Evolutionary conservation across 805 yeast genomes (phyloP), one percentile per base, ranked within the genome.

Genomic region (Wickerhamiella bombiphila): DNA sequence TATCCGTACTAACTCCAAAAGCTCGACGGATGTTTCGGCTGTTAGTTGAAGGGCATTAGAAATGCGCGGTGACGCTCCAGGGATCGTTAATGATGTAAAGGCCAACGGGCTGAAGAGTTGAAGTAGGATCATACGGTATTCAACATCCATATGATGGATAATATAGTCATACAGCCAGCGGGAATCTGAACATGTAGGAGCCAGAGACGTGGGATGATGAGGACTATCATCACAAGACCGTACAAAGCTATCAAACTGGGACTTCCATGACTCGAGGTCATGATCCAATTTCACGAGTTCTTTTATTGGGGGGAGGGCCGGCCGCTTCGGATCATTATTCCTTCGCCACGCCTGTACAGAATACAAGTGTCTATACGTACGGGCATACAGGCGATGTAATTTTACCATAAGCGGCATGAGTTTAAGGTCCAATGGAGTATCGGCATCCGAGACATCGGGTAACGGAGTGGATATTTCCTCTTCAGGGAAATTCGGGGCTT

Each of bases 331-430:
- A 6, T 28, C 30, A 17, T 14, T 14, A 15, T 13, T 13, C 9
- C 22, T 5, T 16, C 33, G 33, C 9, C 19, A 19, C 7, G 18
- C 33, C 21, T 5, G 9, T 7, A 30, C 33, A 7, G 33, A 30
- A 19, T 13, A 30, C 9, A 30, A n/a, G 5, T 16, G 8, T 15
- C n/a, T 9, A 22, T 30, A 30, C n/a, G 18, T n/a, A 7, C 22
- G 33, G 14, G 18, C 20, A 22, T 30, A 30, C 9, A 30, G 15
- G 14, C 33, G 33, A 13, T 30, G 33, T 16, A 30, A n/a, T 19
- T 30, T 19, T 7, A 19, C 22, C 5, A 20, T 22, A 9, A 30
- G 9, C 26, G n/a, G 33, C 5, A 30, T 17, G 22, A 30, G 26
- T 13, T 24, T 9, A 24, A 24, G 9, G 26, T 24, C 26, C 9